A percentile compares a stretch with the other conserved stretches of the same genome.
Evolutionary conservation across 2,329 filamentous ascomycete genomes (phyloP).

Genomic region (Arachnomyces sp.): DNA sequence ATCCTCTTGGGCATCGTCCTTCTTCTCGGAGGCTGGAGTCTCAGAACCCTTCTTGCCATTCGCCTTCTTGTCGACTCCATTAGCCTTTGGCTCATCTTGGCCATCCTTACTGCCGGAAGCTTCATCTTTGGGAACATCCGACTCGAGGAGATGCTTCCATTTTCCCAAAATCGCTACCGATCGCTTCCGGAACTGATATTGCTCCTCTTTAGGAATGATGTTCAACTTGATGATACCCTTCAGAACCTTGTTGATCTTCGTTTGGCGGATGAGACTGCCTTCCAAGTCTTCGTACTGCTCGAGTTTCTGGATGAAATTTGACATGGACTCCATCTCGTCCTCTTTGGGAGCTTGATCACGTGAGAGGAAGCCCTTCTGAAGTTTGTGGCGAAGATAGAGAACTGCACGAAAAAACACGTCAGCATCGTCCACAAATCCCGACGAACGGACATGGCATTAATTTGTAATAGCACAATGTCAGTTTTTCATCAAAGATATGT

Average conservation of each 20-base stretch:
- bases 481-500: neutral
- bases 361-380: slow-evolving; percentile 87
- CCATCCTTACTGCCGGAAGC: slow-evolving; percentile 29
- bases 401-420: slow-evolving; percentile 40
- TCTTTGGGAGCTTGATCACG: slow-evolving; percentile 78
- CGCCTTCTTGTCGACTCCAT: slow-evolving; percentile 29
- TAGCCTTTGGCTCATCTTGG: slow-evolving; percentile 39
- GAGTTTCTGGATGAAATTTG: slow-evolving; percentile 54
- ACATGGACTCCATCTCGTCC: slow-evolving; percentile 47
- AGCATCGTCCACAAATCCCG: neutral
- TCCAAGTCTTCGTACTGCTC: slow-evolving; percentile 76
- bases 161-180: slow-evolving; percentile 70
- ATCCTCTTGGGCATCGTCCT: slow-evolving; percentile 26
- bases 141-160: slow-evolving; percentile 78
- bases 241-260: slow-evolving; percentile 98
- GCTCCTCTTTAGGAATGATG: slow-evolving; percentile 76
- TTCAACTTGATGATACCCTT: slow-evolving; percentile 87
- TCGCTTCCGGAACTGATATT: slow-evolving; percentile 80
- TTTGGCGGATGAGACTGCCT: slow-evolving; percentile 75
- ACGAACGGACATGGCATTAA: too few species aligned
- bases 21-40: slow-evolving; percentile 10
- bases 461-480: neutral
- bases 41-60: slow-evolving; percentile 24
- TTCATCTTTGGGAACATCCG: slow-evolving; percentile 41
- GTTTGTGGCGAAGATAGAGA: slow-evolving; percentile 85